Conservation (phyloP, 1,284 basidiomycete species). For the Coniophora puteana region DNA sequence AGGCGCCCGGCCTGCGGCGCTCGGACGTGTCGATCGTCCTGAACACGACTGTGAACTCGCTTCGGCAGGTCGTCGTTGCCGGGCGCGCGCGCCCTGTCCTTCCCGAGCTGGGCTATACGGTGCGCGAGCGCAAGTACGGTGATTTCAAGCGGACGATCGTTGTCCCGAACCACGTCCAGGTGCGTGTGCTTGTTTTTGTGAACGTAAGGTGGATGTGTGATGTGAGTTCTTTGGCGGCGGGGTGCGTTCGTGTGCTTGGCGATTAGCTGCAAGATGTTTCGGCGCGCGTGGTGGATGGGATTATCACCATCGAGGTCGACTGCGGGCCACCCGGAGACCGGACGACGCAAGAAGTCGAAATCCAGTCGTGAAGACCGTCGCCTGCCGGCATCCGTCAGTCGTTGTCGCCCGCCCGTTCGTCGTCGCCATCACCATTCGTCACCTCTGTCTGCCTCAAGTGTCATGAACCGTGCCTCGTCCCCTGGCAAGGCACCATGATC, state of each 20-base stretch:
- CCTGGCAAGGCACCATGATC: no score
- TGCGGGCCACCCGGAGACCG: slow-evolving; percentile 38
- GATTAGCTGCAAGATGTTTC: slow-evolving; percentile 42
- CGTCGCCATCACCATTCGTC: no score
- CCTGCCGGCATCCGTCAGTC: no score
- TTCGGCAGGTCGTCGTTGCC: slow-evolving; percentile 50
- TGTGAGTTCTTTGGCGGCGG: slow-evolving; percentile 1
- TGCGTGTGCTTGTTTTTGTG: slow-evolving; percentile 26
- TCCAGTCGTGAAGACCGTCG: no score
- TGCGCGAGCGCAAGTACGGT: slow-evolving; percentile 54
- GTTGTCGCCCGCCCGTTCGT: no score
- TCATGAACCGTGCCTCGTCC: no score
- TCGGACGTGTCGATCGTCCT: slow-evolving; percentile 50
- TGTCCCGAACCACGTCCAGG: slow-evolving; percentile 56
- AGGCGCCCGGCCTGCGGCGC: slow-evolving; percentile 59
- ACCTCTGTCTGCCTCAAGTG: no score
- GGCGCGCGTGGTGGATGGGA: slow-evolving; percentile 45
- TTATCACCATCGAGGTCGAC: slow-evolving; percentile 44
- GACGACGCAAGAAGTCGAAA: slow-evolving; percentile 31
- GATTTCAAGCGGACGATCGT: slow-evolving; percentile 47
- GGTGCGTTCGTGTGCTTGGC: slow-evolving; percentile 9
- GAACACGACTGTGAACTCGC: slow-evolving; percentile 47
- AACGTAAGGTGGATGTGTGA: slow-evolving; percentile 8
- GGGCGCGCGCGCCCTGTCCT: slow-evolving; percentile 38
- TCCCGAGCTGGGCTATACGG: slow-evolving; percentile 26